A percentile compares a stretch with the other conserved stretches of the same genome.
Evolutionary conservation across 2,329 filamentous ascomycete genomes (phyloP).

Genomic region (Westerdykella aurantiaca): DNA sequence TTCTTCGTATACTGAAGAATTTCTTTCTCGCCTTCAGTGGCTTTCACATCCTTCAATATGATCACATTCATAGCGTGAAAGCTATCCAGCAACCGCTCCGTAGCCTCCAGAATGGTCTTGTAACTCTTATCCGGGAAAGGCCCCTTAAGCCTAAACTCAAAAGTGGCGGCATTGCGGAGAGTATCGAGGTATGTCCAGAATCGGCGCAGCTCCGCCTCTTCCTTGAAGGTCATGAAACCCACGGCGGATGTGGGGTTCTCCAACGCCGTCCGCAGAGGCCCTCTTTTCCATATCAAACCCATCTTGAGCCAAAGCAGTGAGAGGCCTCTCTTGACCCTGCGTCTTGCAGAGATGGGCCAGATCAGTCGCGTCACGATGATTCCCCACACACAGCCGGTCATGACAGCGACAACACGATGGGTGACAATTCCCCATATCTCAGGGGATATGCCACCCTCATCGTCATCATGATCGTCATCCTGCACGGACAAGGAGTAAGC

Average conservation of each 20-base stretch:
- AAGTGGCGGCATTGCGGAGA: constrained; percentile 65
- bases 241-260: constrained; percentile 37
- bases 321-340: constrained; percentile 82
- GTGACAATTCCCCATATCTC: constrained; percentile 82
- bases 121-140: constrained; percentile 76
- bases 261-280: constrained; percentile 69
- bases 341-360: constrained; percentile 87
- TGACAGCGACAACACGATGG: constrained; percentile 81
- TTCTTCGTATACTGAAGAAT: constrained; percentile 71
- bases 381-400: constrained; percentile 85
- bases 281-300: constrained; percentile 92
- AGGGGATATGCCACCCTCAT: constrained; percentile 78
- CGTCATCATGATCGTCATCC: constrained; percentile 72
- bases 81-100: constrained; percentile 78
- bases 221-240: constrained; percentile 74
- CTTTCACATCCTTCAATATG: constrained; percentile 69
- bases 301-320: constrained; percentile 91
- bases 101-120: constrained; percentile 69
- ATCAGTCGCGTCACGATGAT: constrained; percentile 82
- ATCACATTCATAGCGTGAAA: constrained; percentile 97
- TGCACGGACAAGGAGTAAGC: constrained; percentile 81
- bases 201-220: constrained; percentile 80
- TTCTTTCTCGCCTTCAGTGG: constrained; percentile 73
- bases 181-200: constrained; percentile 69
- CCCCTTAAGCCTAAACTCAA: constrained; percentile 81